These are phyloP conservation scores for Cryptococcus hybrid DNA, from an alignment of 1,284 basidiomycete genomes.

Conservation along the genomic window DNA sequence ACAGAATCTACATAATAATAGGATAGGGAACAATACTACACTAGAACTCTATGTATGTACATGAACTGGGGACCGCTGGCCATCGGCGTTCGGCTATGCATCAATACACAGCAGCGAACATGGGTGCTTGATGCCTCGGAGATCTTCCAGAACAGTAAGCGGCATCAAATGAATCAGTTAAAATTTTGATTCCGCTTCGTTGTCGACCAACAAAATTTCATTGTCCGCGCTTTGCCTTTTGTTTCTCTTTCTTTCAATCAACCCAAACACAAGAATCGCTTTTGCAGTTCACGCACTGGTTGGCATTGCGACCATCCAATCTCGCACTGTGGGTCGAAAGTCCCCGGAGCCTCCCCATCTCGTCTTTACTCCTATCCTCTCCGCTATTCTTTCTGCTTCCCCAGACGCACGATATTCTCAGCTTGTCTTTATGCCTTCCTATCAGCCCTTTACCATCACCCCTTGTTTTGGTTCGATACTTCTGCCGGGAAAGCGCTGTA, in stretches of 20 bases:
- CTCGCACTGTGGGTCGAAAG: conserved; percentile 48
- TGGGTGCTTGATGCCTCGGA: neutral
- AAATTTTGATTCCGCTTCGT: neutral
- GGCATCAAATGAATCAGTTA: neutral
- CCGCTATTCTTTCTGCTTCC: neutral
- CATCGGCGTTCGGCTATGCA: no score
- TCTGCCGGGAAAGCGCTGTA: conserved; percentile 23
- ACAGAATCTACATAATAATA: no score
- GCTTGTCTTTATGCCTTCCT: neutral
- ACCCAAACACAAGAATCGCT: conserved; percentile 45
- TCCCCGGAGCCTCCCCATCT: conserved; percentile 43
- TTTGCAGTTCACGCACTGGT: conserved; percentile 38
- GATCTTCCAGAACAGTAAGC: neutral
- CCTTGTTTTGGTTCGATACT: neutral
- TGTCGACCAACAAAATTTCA: no score
- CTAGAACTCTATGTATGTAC: no score
- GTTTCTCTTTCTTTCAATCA: conserved; percentile 17
- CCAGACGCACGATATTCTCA: neutral
- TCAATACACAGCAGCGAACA: no score
- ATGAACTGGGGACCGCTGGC: no score
- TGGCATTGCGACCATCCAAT: conserved; percentile 13
- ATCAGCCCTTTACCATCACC: neutral
- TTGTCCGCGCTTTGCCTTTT: conserved; percentile 1
- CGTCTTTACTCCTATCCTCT: neutral
- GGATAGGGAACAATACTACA: no score